Evolutionary conservation across 2,329 filamentous ascomycete species (phyloP).

Genomic region (Colletotrichum godetiae): DNA sequence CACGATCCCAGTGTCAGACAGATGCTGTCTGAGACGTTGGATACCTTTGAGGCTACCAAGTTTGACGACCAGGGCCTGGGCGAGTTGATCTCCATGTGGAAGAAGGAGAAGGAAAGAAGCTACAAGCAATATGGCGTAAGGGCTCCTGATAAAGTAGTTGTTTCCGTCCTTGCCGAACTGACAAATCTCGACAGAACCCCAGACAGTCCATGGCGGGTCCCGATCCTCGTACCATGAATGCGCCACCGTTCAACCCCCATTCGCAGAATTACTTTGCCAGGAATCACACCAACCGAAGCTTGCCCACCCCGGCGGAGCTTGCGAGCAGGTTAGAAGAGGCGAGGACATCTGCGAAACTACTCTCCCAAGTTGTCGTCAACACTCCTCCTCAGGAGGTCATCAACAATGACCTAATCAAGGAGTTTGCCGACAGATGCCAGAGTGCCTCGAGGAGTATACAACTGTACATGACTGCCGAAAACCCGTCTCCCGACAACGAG

Average conservation of each 20-base stretch:
- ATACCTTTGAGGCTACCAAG: conserved; percentile 80
- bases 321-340: conserved; percentile 89
- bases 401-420: conserved; percentile 87
- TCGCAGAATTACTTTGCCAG: conserved; percentile 70
- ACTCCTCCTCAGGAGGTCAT: conserved; percentile 82
- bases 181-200: conserved; percentile 36
- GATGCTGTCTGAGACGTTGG: conserved; percentile 87
- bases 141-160: conserved; percentile 28
- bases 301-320: conserved; percentile 81
- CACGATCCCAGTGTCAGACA: conserved; percentile 83
- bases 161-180: conserved; percentile 18
- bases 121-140: conserved; percentile 63
- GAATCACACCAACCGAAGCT: conserved; percentile 57
- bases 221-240: conserved; percentile 54
- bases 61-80: conserved; percentile 78
- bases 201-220: conserved; percentile 37
- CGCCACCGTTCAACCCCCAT: conserved; percentile 54
- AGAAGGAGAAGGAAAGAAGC: conserved; percentile 80
- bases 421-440: conserved; percentile 89
- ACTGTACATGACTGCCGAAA: conserved; percentile 82
- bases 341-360: conserved; percentile 86
- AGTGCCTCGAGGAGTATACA: conserved; percentile 86
- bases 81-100: conserved; percentile 86
- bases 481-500: conserved; percentile 88
- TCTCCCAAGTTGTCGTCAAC: conserved; percentile 91